phyloP scores from a whole-genome alignment of 768 basidiomycete genomes.

The Tubosaeta sp. region DNA sequence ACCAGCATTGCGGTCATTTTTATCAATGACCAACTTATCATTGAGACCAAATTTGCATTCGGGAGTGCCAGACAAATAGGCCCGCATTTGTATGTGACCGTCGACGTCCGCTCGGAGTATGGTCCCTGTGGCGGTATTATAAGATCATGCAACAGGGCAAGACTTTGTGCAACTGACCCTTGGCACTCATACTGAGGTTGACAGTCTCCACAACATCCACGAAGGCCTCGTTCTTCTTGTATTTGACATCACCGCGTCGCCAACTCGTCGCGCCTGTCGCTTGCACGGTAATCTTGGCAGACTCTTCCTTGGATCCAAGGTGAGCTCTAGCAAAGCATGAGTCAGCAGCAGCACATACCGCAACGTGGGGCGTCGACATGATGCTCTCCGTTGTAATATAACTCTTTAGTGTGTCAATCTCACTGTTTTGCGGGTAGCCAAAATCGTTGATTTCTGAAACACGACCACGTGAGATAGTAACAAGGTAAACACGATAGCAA shows the following conservation, averaged over 20 bases:
- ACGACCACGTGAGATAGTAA: conserved; percentile 2
- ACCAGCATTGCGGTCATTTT: conserved; percentile 53
- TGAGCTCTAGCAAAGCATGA: background rate
- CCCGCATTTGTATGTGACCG: conserved; percentile 97
- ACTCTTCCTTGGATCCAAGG: conserved; percentile 69
- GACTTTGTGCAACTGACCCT: conserved; percentile 43
- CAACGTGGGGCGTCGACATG: conserved; percentile 77
- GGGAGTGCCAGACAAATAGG: conserved; percentile 93
- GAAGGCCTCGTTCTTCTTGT: conserved; percentile 99
- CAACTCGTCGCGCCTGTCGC: conserved; percentile 97
- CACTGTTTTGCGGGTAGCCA: conserved; percentile 98
- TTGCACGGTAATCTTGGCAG: conserved; percentile 94
- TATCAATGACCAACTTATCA: conserved; percentile 96
- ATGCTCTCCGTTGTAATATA: conserved; percentile 99
- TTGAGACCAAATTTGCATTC: conserved; percentile 99
- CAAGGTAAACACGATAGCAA: conserved; percentile 8
- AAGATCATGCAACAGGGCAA: background rate
- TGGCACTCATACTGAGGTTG: conserved; percentile 95
- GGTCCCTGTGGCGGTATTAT: conserved; percentile 50
- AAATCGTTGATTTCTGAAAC: conserved; percentile 93
- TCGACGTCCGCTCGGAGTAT: conserved; percentile 95
- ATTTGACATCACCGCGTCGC: conserved; percentile 93
- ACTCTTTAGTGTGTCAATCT: conserved; percentile 94
- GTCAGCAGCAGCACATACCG: conserved; percentile 44
- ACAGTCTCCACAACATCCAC: conserved; percentile 99